Conservation (phyloP, 257 asterid genomes). For the Nicotiana sylvestris region DNA sequence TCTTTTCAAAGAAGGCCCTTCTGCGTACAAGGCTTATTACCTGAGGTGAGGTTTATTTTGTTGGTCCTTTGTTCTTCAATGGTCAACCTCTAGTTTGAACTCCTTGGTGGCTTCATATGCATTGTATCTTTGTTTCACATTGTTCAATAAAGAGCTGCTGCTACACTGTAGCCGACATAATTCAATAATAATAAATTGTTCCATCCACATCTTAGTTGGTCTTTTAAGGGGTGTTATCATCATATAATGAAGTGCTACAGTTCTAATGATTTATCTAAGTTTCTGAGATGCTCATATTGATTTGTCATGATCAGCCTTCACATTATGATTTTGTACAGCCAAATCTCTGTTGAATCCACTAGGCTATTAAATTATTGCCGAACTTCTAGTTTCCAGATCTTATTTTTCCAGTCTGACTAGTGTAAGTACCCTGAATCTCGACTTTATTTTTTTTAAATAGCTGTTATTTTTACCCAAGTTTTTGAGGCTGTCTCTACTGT, state of each 20-base stretch:
- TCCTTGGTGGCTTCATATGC: conserved; percentile 2
- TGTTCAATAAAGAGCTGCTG: background rate
- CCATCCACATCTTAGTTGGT: background rate
- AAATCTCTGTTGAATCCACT: too few species aligned
- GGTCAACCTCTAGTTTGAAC: background rate
- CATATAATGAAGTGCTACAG: background rate
- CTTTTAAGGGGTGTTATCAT: background rate
- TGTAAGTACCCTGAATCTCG: background rate
- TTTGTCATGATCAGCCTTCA: background rate
- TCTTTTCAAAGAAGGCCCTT: conserved; percentile 90
- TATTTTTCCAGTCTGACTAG: background rate
- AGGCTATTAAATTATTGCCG: too few species aligned
- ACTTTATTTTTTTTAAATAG: background rate
- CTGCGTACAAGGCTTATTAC: conserved; percentile 91
- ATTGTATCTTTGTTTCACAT: background rate
- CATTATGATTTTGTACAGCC: conserved; percentile 13
- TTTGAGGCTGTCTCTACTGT: background rate
- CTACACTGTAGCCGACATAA: background rate
- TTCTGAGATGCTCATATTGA: background rate
- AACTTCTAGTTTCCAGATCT: background rate
- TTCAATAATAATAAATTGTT: background rate
- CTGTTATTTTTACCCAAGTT: background rate
- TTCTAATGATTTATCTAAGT: background rate
- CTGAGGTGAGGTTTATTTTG: conserved; percentile 45
- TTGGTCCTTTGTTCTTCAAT: conserved; percentile 1